Evolutionary conservation across 2,329 filamentous ascomycete genomes (phyloP).

Genomic region (Triangularia setosa): DNA sequence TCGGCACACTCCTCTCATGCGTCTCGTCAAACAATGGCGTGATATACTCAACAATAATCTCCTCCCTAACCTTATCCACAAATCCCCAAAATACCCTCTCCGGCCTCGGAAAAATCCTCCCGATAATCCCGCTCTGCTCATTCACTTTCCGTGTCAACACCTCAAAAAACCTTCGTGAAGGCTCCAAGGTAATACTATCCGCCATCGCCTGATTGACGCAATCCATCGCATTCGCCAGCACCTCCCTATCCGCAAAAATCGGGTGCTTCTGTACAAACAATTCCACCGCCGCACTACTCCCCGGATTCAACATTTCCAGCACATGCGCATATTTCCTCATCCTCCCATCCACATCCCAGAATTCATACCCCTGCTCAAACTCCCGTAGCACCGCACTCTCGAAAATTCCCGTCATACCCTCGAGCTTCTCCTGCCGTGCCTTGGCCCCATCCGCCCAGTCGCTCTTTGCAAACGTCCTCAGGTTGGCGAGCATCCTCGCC

Average conservation of each 20-base stretch:
- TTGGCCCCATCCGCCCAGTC: constrained; percentile 75
- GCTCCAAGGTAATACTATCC: constrained; percentile 71
- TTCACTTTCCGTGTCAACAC: constrained; percentile 70
- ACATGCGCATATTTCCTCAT: constrained; percentile 91
- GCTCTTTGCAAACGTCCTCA: constrained; percentile 72
- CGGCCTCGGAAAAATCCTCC: constrained; percentile 72
- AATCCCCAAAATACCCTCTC: constrained; percentile 71
- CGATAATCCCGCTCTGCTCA: constrained; percentile 75
- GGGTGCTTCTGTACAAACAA: constrained; percentile 87
- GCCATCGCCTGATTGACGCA: constrained; percentile 67
- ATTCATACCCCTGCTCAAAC: constrained; percentile 89
- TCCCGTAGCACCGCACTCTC: constrained; percentile 87
- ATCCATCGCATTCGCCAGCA: constrained; percentile 71
- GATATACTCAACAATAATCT: constrained; percentile 81
- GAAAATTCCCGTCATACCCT: constrained; percentile 74
- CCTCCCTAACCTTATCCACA: constrained; percentile 76
- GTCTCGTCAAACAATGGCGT: constrained; percentile 83
- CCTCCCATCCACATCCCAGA: constrained; percentile 78
- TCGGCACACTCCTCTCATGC: constrained; percentile 67
- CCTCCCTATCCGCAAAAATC: constrained; percentile 68
- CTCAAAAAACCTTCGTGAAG: constrained; percentile 78
- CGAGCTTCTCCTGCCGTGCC: constrained; percentile 67
- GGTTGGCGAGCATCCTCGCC: constrained; percentile 80
- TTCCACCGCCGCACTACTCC: constrained; percentile 72
- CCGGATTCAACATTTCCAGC: constrained; percentile 72